These are phyloP conservation scores for Pseudohalonectria lignicola DNA, from an alignment of 2,329 filamentous ascomycete genomes.

Conservation along the genomic window DNA sequence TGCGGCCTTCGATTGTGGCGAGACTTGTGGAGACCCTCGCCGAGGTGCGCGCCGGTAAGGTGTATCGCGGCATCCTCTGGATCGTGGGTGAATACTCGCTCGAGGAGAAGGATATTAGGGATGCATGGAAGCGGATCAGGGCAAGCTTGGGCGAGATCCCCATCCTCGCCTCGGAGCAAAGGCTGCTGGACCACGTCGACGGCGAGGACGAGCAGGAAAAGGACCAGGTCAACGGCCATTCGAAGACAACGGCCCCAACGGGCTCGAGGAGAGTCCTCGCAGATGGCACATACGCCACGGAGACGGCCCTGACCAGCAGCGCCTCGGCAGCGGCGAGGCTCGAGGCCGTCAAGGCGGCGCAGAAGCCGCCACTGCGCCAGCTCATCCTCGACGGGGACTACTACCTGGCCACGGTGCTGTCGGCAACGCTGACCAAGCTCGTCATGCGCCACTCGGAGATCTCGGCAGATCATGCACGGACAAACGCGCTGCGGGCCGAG, in stretches of 20 bases:
- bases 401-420: slow-evolving; percentile 90
- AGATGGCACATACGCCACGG: slow-evolving; percentile 94
- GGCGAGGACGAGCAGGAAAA: slow-evolving; percentile 51
- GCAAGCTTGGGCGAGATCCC: slow-evolving; percentile 93
- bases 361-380: slow-evolving; percentile 89
- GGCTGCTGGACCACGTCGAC: slow-evolving; percentile 77
- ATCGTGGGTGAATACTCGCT: slow-evolving; percentile 96
- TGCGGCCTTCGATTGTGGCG: slow-evolving; percentile 78
- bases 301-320: slow-evolving; percentile 89
- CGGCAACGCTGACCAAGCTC: slow-evolving; percentile 89
- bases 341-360: slow-evolving; percentile 92
- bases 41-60: slow-evolving; percentile 92
- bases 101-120: slow-evolving; percentile 85
- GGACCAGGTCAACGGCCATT: slow-evolving; percentile 67
- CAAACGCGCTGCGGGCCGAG: slow-evolving; percentile 88
- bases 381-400: slow-evolving; percentile 96
- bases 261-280: slow-evolving; percentile 87
- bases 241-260: slow-evolving; percentile 63
- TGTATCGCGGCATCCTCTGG: slow-evolving; percentile 94
- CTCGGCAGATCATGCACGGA: slow-evolving; percentile 72
- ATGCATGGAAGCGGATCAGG: slow-evolving; percentile 93
- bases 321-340: slow-evolving; percentile 82
- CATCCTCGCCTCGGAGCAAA: slow-evolving; percentile 89
- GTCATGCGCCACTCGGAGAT: slow-evolving; percentile 97
- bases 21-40: slow-evolving; percentile 81